Evolutionary conservation across 305 asterid species (phyloP), one percentile per base, ranked within the genome.

Genomic region (Solanum hybrid): DNA sequence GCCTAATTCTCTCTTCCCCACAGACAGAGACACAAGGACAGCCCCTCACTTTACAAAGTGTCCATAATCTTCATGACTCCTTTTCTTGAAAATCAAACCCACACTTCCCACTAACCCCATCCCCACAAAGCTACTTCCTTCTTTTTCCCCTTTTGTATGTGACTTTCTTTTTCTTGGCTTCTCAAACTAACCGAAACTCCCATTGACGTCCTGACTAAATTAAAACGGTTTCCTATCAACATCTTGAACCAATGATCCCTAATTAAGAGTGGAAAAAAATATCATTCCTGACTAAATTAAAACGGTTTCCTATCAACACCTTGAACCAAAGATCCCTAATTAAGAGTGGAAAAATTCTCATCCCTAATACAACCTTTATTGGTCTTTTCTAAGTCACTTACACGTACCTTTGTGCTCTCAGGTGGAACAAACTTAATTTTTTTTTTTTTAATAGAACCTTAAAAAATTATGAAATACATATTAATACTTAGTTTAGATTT

Each of bases 81-180:
- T 87, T 87, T 73, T 72, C 81, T 51, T 51, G 72, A 73, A 37
- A 69, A 73, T 51, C 69, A 73, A 73, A 73, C 37, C 81, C n/a
- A n/a, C n/a, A n/a, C n/a, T n/a, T n/a, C n/a, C n/a, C 81, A 72
- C 89, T 84, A 51, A 84, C 31, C 42, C 29, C 87, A 51, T 84
- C 29, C 76, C 88, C 88, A 85, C 88, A 56, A 84, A 84, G 31
- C 40, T 45, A 19, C 88, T 22, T 32, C 45, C 76, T 6, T 0
- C 24, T 22, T 10, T 24, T 14, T 0, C 7, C 7, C 5, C 4
- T 31, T 84, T 19, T 51, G 2, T 27, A 51, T 10, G 7, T 81
- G 22, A 29, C 22, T 17, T 76, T 31, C 11, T 15, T 31, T 32
- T 32, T 17, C 1, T 29, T 0, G 1, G 3, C 2, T 29, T 29